A percentile compares a stretch with the other conserved stretches of the same genome.
phyloP scores from a whole-genome alignment of 169 alveolate species.

The Plasmodium gaboni region DNA sequence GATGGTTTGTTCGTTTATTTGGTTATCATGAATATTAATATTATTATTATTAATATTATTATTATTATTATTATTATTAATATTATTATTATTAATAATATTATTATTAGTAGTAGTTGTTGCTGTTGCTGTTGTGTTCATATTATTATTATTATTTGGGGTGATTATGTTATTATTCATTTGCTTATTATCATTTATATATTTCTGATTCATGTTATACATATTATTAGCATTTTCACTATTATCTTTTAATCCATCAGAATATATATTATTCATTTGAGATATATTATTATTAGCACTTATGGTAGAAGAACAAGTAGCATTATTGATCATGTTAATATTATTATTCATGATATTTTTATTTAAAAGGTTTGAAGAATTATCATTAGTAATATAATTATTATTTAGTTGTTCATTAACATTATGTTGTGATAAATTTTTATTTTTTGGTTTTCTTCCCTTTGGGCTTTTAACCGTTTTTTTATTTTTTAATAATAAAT shows the following conservation, averaged over 20 bases:
- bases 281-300: background rate
- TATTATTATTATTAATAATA: background rate
- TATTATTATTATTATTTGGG: background rate
- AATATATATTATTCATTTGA: background rate
- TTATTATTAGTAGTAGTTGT: background rate
- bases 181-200: background rate
- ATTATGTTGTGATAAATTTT: background rate
- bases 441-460: slow-evolving; percentile 5
- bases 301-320: background rate
- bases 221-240: background rate
- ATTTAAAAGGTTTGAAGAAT: background rate
- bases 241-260: background rate
- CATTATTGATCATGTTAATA: background rate
- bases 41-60: background rate
- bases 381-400: background rate
- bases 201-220: background rate
- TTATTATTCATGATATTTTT: background rate
- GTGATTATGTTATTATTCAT: background rate
- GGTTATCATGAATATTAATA: background rate
- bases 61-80: background rate
- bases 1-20: background rate
- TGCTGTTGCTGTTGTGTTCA: background rate
- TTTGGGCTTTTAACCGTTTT: background rate
- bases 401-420: background rate
- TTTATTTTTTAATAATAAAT: background rate